Conservation (phyloP, 148 eudicot genomes). For the Rhododendron williamsianum region DNA sequence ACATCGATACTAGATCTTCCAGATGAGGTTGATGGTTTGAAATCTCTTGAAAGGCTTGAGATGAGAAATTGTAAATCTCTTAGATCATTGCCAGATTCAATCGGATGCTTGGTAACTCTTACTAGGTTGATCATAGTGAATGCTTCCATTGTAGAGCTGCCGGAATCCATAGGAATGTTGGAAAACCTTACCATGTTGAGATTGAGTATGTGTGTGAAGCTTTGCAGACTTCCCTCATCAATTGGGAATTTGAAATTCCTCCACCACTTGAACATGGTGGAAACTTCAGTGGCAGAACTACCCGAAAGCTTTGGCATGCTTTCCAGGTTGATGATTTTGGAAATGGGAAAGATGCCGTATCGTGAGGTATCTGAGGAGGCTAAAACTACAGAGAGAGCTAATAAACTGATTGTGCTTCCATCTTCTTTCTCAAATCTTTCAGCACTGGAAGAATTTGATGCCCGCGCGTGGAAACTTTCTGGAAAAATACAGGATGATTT, state of each 20-base stretch:
- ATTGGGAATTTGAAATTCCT: slow-evolving; percentile 40
- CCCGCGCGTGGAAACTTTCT: slow-evolving; percentile 38
- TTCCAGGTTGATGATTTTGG: slow-evolving; percentile 27
- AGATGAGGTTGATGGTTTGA: slow-evolving; percentile 38
- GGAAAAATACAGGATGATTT: slow-evolving; percentile 47
- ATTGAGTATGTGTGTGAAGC: slow-evolving; percentile 31
- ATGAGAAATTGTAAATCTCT: slow-evolving; percentile 38
- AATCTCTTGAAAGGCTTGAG: slow-evolving; percentile 35
- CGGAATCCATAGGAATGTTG: slow-evolving; percentile 44
- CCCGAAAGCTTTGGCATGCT: slow-evolving; percentile 58
- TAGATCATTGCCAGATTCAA: slow-evolving; percentile 31
- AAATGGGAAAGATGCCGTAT: slow-evolving; percentile 33
- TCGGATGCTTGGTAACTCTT: slow-evolving; percentile 39
- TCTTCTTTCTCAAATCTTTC: slow-evolving; percentile 38
- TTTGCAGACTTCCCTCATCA: slow-evolving; percentile 32
- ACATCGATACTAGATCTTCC: slow-evolving; percentile 34
- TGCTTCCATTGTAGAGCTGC: slow-evolving; percentile 39
- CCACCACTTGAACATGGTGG: slow-evolving; percentile 32
- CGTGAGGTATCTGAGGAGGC: slow-evolving; percentile 5
- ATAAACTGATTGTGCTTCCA: slow-evolving; percentile 28
- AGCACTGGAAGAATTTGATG: slow-evolving; percentile 39
- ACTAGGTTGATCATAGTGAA: slow-evolving; percentile 22
- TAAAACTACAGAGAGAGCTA: not conserved
- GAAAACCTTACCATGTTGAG: slow-evolving; percentile 38
- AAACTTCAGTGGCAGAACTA: slow-evolving; percentile 36